Conservation (phyloP, 148 eudicot genomes). For the Arctostaphylos glauca region DNA sequence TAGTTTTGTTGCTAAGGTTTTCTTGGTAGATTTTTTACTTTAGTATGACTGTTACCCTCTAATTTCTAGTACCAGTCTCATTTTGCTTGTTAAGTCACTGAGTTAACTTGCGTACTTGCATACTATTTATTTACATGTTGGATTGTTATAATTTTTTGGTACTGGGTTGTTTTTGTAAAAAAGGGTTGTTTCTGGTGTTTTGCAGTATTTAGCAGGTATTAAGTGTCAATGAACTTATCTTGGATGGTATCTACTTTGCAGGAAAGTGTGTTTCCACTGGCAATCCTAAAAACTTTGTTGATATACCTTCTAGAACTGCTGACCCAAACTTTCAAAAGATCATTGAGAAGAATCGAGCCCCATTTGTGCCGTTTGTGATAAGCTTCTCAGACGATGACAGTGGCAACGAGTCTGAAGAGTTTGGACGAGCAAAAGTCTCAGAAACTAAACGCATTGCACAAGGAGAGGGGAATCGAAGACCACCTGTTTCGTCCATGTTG, state of each 20-base stretch:
- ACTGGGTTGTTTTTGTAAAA: neutral
- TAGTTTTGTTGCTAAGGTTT: neutral
- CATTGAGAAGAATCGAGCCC: conserved; percentile 37
- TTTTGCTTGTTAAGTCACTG: neutral
- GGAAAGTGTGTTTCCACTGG: conserved; percentile 29
- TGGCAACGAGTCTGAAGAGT: conserved; percentile 60
- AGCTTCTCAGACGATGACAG: conserved; percentile 78
- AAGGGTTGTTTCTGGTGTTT: neutral
- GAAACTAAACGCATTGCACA: conserved; percentile 18
- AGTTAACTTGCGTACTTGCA: neutral
- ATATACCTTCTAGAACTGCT: conserved; percentile 27
- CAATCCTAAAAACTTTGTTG: conserved; percentile 22
- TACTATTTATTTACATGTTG: neutral
- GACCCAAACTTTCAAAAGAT: conserved; percentile 29
- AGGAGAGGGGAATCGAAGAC: conserved; percentile 30
- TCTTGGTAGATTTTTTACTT: neutral
- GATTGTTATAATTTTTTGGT: neutral
- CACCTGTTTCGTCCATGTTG: conserved; percentile 28
- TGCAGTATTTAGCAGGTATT: conserved; percentile 8
- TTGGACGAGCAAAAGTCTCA: conserved; percentile 17
- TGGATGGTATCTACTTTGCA: conserved; percentile 24
- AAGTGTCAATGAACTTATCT: conserved; percentile 11
- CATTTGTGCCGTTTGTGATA: conserved; percentile 56
- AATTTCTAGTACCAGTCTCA: neutral
- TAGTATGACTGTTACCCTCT: neutral